A percentile compares a stretch with the other conserved stretches of the same genome.
phyloP scores from a whole-genome alignment of 2,329 filamentous ascomycete species.

The Stagonosporopsis chrysanthemi region DNA sequence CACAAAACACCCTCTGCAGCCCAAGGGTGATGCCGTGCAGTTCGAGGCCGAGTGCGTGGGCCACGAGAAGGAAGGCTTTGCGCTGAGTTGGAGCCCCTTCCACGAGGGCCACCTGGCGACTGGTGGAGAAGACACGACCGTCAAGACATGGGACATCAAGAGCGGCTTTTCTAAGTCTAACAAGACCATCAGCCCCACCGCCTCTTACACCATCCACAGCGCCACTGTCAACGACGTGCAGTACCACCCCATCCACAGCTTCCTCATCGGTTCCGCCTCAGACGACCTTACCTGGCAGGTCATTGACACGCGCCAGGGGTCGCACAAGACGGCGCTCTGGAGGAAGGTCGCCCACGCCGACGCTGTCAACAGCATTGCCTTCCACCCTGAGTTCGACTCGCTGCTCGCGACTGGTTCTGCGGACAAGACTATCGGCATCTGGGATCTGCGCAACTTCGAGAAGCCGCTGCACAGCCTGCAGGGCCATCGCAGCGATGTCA shows the following conservation, averaged over 20 bases:
- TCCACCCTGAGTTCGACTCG: conserved; percentile 90
- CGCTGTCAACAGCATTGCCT: conserved; percentile 94
- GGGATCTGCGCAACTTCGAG: conserved; percentile 92
- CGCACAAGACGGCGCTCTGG: conserved; percentile 72
- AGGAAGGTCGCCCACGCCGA: conserved; percentile 82
- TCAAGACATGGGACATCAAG: conserved; percentile 89
- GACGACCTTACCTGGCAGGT: conserved; percentile 95
- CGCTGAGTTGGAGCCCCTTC: conserved; percentile 90
- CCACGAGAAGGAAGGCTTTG: conserved; percentile 89
- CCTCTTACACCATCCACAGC: conserved; percentile 85
- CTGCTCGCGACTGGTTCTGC: conserved; percentile 91
- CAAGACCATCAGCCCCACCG: conserved; percentile 72
- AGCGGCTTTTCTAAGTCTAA: conserved; percentile 72
- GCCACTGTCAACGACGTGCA: conserved; percentile 97
- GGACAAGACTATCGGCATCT: conserved; percentile 93
- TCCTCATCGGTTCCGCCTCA: conserved; percentile 86
- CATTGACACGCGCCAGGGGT: conserved; percentile 78
- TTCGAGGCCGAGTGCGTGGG: conserved; percentile 86
- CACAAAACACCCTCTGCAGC: conserved; percentile 86
- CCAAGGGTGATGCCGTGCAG: conserved; percentile 69
- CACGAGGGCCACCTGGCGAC: conserved; percentile 82
- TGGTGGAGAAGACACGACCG: conserved; percentile 90
- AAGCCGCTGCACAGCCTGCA: conserved; percentile 89
- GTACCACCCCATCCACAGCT: conserved; percentile 85
- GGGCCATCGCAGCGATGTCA: conserved; percentile 87